A percentile compares a stretch with the other conserved stretches of the same genome.
Evolutionary conservation across 2,329 filamentous ascomycete genomes (phyloP).

Genomic region (Sordariomycetes sp.): DNA sequence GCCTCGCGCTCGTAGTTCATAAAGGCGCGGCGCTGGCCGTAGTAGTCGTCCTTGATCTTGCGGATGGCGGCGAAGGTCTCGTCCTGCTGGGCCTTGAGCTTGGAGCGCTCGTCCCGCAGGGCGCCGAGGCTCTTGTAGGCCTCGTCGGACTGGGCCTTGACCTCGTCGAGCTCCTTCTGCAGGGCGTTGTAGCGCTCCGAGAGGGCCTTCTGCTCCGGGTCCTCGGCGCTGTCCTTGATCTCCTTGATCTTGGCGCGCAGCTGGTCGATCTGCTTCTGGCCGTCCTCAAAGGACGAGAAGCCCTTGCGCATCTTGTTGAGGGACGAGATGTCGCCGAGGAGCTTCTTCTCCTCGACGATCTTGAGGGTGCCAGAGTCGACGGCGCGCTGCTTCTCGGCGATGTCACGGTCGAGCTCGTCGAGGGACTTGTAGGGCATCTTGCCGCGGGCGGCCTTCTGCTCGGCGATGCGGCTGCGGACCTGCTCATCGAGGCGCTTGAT

Average conservation of each 20-base stretch:
- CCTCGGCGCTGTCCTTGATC: conserved; percentile 78
- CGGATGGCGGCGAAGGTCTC: conserved; percentile 72
- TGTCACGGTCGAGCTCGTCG: conserved; percentile 78
- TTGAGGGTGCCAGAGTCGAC: conserved; percentile 87
- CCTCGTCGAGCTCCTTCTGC: conserved; percentile 73
- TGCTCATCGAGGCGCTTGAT: conserved; percentile 86
- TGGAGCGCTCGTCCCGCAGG: conserved; percentile 75
- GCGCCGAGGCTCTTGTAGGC: conserved; percentile 78
- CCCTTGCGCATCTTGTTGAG: conserved; percentile 84
- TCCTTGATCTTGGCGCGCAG: conserved; percentile 78
- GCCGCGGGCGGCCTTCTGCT: conserved; percentile 75
- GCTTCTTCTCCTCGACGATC: conserved; percentile 95
- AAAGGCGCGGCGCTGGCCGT: conserved; percentile 67
- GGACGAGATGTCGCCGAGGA: conserved; percentile 66
- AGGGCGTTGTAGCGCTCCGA: conserved; percentile 77
- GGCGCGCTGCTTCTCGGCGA: conserved; percentile 66
- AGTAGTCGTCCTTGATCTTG: conserved; percentile 84
- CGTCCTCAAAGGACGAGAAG: conserved; percentile 72
- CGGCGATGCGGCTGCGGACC: conserved; percentile 69
- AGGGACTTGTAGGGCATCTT: conserved; percentile 75
- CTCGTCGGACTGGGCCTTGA: conserved; percentile 87
- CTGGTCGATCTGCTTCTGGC: conserved; percentile 81
- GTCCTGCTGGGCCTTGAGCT: conserved; percentile 74
- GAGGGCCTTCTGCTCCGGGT: conserved; percentile 80
- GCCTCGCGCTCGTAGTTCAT: conserved; percentile 74